Percentiles rank a stretch among this genome's conserved stretches.
Evolutionary conservation across 2,329 filamentous ascomycete genomes (phyloP).

Genomic region (Ambrosiella beaveri): DNA sequence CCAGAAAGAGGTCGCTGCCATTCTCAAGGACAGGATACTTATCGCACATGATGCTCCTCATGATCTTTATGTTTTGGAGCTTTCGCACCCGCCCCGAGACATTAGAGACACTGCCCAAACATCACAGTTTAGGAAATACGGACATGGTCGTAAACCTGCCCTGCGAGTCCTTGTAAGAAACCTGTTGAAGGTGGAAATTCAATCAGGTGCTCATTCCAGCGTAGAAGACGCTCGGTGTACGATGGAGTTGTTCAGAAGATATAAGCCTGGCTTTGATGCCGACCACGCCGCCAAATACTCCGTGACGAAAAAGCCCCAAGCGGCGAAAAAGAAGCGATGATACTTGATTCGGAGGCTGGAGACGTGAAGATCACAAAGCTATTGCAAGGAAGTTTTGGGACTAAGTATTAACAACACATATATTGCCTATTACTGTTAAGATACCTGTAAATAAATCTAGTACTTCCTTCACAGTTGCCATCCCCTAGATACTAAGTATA

Average conservation of each 20-base stretch:
- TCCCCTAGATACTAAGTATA: too few relatives aligned
- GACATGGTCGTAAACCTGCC: slow-evolving; percentile 50
- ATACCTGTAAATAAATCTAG: too few relatives aligned
- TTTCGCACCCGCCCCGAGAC: slow-evolving; percentile 63
- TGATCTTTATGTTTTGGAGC: slow-evolving; percentile 55
- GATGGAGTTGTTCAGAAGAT: slow-evolving; percentile 72
- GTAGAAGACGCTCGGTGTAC: slow-evolving; percentile 70
- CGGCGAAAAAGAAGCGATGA: neutral
- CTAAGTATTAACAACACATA: too few relatives aligned
- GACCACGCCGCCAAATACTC: slow-evolving; percentile 54
- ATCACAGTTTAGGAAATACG: slow-evolving; percentile 52
- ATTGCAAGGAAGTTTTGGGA: neutral
- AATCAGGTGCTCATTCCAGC: slow-evolving; percentile 46
- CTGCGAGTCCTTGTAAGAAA: slow-evolving; percentile 41
- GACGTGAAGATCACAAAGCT: slow-evolving; percentile 4
- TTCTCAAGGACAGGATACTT: slow-evolving; percentile 55
- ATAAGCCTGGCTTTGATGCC: slow-evolving; percentile 72
- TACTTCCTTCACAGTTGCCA: too few relatives aligned
- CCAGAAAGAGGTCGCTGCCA: slow-evolving; percentile 49
- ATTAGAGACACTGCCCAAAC: slow-evolving; percentile 74
- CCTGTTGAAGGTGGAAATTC: slow-evolving; percentile 43
- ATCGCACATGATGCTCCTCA: slow-evolving; percentile 75
- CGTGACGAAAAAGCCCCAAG: neutral
- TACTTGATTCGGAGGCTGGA: neutral
- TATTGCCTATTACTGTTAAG: too few relatives aligned